These are phyloP conservation scores for Cryptococcus jaspeensis DNA, from an alignment of 1,284 basidiomycete genomes.

Conservation along the genomic window DNA sequence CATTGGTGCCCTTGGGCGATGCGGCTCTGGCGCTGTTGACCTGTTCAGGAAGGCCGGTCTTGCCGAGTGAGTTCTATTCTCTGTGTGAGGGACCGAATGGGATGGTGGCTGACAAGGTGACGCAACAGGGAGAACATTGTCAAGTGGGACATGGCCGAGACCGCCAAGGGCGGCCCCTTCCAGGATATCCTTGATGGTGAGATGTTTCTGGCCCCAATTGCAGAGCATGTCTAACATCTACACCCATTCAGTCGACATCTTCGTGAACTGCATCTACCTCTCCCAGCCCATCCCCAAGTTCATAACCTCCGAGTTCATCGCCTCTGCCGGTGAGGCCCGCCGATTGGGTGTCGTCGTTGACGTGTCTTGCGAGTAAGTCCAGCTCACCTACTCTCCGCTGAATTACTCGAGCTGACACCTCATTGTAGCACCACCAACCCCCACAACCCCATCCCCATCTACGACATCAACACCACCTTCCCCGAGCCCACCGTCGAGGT, in stretches of 20 bases:
- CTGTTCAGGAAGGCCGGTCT: conserved; percentile 92
- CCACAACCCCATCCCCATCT: conserved; percentile 96
- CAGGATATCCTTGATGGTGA: conserved; percentile 80
- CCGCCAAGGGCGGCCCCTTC: conserved; percentile 96
- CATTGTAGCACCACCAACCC: conserved; percentile 79
- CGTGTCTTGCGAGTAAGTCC: conserved; percentile 81
- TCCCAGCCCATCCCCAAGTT: conserved; percentile 86
- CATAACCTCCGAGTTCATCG: conserved; percentile 72
- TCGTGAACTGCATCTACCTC: conserved; percentile 99
- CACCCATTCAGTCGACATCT: conserved; percentile 72
- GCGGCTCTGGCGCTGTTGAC: conserved; percentile 94
- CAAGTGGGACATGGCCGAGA: conserved; percentile 98
- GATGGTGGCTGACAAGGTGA: background rate
- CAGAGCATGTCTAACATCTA: background rate
- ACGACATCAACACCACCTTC: conserved; percentile 94
- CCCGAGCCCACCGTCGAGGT: conserved; percentile 89
- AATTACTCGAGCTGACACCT: background rate
- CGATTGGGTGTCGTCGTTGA: conserved; percentile 86
- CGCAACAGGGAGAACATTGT: conserved; percentile 76
- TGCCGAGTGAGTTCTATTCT: conserved; percentile 63
- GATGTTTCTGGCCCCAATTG: too few relatives aligned
- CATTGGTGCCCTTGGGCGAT: conserved; percentile 93
- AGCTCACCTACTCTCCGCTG: background rate
- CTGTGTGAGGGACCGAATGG: background rate
- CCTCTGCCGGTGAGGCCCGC: conserved; percentile 66